Conservation (phyloP, 2,329 filamentous ascomycete genomes). For the Aspergillus intermedius region DNA sequence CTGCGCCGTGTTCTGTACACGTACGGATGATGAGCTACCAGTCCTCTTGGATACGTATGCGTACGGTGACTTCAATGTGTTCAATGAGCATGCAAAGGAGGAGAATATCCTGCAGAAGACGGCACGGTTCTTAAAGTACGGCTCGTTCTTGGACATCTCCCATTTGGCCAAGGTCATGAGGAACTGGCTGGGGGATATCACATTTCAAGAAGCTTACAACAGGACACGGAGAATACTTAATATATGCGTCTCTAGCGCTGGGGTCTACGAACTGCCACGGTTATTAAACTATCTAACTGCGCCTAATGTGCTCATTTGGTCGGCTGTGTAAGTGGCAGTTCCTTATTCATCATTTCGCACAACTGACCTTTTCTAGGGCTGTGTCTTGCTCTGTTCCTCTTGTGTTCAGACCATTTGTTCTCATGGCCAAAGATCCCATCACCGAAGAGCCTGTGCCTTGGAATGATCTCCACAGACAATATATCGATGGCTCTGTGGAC, state of each 20-base stretch:
- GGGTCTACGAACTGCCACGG: constrained; percentile 77
- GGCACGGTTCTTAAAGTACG: constrained; percentile 69
- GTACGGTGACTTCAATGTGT: constrained; percentile 73
- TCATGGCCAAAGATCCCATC: constrained; percentile 77
- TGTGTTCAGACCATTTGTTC: constrained; percentile 69
- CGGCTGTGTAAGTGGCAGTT: constrained; percentile 60
- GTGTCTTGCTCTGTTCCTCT: constrained; percentile 89
- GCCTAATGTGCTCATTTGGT: constrained; percentile 93
- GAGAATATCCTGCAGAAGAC: constrained; percentile 64
- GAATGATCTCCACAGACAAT: constrained; percentile 78
- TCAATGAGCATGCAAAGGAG: constrained; percentile 56
- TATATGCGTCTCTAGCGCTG: constrained; percentile 84
- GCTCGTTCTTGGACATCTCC: constrained; percentile 76
- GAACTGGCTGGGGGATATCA: constrained; percentile 74
- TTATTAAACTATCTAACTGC: constrained; percentile 90
- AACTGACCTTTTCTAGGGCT: constrained; percentile 43
- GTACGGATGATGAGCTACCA: constrained; percentile 72
- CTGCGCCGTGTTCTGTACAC: constrained; percentile 69
- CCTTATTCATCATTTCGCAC: not conserved
- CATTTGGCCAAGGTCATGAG: constrained; percentile 78
- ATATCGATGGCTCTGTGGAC: constrained; percentile 92
- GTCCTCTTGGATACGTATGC: constrained; percentile 63
- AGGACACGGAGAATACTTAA: constrained; percentile 88
- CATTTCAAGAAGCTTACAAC: constrained; percentile 93
- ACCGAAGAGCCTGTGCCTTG: constrained; percentile 73